A percentile compares a stretch with the other conserved stretches of the same genome.
phyloP scores from a whole-genome alignment of 1,284 basidiomycete species.

The Sporisorium scitamineum region DNA sequence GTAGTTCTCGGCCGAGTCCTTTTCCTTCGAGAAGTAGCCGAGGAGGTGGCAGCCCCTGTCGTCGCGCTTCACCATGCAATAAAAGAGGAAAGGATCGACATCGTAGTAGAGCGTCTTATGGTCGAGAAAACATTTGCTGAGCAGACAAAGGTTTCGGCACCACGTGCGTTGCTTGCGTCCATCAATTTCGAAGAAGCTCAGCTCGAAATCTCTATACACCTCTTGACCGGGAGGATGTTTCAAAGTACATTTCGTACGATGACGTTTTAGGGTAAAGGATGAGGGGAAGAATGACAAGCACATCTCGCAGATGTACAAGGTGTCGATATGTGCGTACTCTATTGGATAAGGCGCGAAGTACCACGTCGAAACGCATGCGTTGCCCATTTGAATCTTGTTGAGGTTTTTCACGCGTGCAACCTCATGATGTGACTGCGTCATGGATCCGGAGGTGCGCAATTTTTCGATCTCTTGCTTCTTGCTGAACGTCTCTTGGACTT shows the following conservation, averaged over 20 bases:
- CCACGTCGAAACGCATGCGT: slow-evolving; percentile 97
- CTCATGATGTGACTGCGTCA: slow-evolving; percentile 98
- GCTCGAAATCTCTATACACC: slow-evolving; percentile 95
- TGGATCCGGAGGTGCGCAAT: slow-evolving; percentile 93
- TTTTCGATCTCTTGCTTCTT: slow-evolving; percentile 99
- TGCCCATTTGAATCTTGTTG: slow-evolving; percentile 94
- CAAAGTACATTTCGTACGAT: slow-evolving; percentile 90
- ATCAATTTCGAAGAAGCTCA: slow-evolving; percentile 98
- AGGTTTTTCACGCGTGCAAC: slow-evolving; percentile 98
- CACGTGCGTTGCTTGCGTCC: slow-evolving; percentile 94
- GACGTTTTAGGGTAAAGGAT: slow-evolving; percentile 72
- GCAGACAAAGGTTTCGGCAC: slow-evolving; percentile 95
- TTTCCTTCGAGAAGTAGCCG: slow-evolving; percentile 99
- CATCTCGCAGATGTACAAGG: slow-evolving; percentile 98
- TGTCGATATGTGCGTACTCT: slow-evolving; percentile 94
- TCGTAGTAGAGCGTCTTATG: slow-evolving; percentile 99
- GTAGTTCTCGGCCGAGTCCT: slow-evolving; percentile 96
- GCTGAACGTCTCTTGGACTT: slow-evolving; percentile 74
- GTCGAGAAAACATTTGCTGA: slow-evolving; percentile 98
- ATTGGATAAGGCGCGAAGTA: slow-evolving; percentile 99
- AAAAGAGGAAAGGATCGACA: slow-evolving; percentile 99
- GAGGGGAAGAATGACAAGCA: slow-evolving; percentile 73
- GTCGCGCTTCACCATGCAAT: slow-evolving; percentile 93
- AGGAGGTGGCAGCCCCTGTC: slow-evolving; percentile 91
- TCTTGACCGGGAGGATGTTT: slow-evolving; percentile 98